phyloP scores from a whole-genome alignment of 2,329 filamentous ascomycete genomes.

The Tympanopsis confertula region DNA sequence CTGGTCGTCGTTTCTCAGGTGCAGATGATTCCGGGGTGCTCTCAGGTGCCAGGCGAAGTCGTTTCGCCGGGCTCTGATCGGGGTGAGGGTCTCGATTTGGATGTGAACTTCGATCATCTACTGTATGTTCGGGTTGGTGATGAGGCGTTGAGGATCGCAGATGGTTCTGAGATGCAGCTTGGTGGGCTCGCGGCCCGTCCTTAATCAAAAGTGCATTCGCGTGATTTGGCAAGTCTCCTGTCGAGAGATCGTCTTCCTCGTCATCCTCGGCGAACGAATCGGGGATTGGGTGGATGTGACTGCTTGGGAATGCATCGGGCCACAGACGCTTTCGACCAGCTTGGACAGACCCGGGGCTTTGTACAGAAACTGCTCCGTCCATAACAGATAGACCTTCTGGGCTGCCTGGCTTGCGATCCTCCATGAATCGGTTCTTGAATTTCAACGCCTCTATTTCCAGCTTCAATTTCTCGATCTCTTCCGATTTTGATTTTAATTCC shows the following conservation, averaged over 20 bases:
- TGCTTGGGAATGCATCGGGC: slow-evolving; percentile 13
- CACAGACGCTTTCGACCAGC: slow-evolving; percentile 17
- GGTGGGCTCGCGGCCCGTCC: too few relatives aligned
- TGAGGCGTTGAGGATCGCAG: too few relatives aligned
- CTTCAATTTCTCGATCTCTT: slow-evolving; percentile 22
- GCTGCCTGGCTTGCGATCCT: slow-evolving; percentile 18
- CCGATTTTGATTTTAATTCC: slow-evolving; percentile 22
- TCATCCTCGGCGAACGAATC: slow-evolving; percentile 19
- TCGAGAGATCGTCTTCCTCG: too few relatives aligned
- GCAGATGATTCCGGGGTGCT: slow-evolving; percentile 4
- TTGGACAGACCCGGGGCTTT: slow-evolving; percentile 19
- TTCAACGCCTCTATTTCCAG: slow-evolving; percentile 22
- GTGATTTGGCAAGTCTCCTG: too few relatives aligned
- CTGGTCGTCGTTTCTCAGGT: slow-evolving; percentile 8
- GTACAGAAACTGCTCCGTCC: slow-evolving; percentile 4
- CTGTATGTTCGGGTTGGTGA: too few relatives aligned
- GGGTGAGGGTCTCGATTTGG: too few relatives aligned
- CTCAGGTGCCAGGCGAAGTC: slow-evolving; percentile 7
- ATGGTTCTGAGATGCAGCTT: too few relatives aligned
- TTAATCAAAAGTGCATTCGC: too few relatives aligned
- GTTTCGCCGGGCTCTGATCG: background rate
- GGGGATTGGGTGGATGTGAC: slow-evolving; percentile 12
- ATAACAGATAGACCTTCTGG: too few relatives aligned
- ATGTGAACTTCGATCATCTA: too few relatives aligned
- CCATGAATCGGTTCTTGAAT: slow-evolving; percentile 18